phyloP scores from a whole-genome alignment of 1,284 basidiomycete species.

The Cutaneotrichosporon cyanovorans region DNA sequence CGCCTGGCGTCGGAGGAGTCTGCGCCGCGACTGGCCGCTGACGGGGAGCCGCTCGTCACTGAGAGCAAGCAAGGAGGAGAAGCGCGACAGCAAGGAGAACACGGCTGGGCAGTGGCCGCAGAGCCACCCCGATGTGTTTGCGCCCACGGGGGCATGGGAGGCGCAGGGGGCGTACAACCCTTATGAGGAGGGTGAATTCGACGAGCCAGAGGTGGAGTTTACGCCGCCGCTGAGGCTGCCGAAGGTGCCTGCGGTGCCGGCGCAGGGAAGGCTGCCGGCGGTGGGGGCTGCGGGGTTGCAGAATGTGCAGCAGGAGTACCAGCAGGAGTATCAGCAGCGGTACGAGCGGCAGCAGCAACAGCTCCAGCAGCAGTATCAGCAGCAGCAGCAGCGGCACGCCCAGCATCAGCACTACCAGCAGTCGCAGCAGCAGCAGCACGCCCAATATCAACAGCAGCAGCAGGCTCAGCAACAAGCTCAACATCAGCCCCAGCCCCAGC shows the following conservation, averaged over 20 bases:
- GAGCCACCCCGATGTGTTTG: constrained; percentile 2
- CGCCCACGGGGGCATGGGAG: constrained; percentile 6
- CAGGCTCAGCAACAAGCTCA: too few relatives aligned
- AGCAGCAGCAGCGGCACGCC: too few relatives aligned
- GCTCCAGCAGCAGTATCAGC: too few relatives aligned
- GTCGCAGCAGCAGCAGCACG: too few relatives aligned
- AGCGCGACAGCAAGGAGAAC: not conserved
- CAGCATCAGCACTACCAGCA: too few relatives aligned
- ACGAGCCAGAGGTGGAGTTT: not conserved
- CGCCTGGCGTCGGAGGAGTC: constrained; percentile 11
- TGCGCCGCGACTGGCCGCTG: constrained; percentile 1
- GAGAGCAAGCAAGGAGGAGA: not conserved
- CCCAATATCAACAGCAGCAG: too few relatives aligned
- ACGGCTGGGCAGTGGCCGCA: too few relatives aligned
- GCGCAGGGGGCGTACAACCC: constrained; percentile 2
- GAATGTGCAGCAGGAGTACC: too few relatives aligned
- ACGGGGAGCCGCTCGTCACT: not conserved
- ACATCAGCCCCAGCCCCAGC: too few relatives aligned
- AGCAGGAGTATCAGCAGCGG: too few relatives aligned
- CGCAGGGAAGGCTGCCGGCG: not conserved
- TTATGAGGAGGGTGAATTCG: constrained; percentile 3
- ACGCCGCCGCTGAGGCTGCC: constrained; percentile 4
- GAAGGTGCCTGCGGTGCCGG: not conserved
- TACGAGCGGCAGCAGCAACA: too few relatives aligned
- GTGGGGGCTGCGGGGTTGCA: not conserved